phyloP scores from a whole-genome alignment of 2,329 filamentous ascomycete species.

The Geosmithia flava region DNA sequence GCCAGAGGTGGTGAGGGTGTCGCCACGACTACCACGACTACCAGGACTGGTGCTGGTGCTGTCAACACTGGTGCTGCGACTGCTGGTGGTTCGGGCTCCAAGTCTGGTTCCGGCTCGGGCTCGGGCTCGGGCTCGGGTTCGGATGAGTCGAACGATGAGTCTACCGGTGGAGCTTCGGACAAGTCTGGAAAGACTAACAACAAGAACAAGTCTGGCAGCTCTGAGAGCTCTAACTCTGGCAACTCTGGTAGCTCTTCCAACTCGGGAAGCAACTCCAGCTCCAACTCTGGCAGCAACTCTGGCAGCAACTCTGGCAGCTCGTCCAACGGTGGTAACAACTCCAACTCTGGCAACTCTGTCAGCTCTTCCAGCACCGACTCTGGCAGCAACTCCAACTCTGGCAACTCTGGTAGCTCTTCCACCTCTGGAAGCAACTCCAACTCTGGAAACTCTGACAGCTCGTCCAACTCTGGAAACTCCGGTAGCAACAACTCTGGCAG shows the following conservation, averaged over 20 bases:
- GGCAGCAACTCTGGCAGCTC: not conserved
- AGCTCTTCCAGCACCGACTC: not conserved
- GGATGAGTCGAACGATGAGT: not conserved
- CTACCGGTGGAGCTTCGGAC: not conserved
- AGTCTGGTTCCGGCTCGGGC: not conserved
- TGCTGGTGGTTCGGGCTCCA: not conserved
- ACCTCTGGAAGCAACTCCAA: not conserved
- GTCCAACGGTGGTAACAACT: not conserved
- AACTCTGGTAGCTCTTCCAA: not conserved
- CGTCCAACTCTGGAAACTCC: too few species aligned
- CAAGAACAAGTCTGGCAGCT: not conserved
- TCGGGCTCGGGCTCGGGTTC: not conserved
- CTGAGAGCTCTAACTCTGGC: too few species aligned
- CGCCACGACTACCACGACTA: not conserved
- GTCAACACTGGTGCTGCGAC: too few species aligned
- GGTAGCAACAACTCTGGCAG: too few species aligned
- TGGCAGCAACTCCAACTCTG: constrained; percentile 1
- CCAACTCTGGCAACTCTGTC: constrained; percentile 1
- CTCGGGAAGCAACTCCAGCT: not conserved
- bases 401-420: not conserved
- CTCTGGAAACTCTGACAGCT: not conserved
- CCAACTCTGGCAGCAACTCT: not conserved
- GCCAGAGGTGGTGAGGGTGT: too few species aligned
- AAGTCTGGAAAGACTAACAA: too few species aligned
- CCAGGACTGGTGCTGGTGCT: not conserved